Conservation (phyloP, 257 asterid genomes). For the Leptodermis oblonga region DNA sequence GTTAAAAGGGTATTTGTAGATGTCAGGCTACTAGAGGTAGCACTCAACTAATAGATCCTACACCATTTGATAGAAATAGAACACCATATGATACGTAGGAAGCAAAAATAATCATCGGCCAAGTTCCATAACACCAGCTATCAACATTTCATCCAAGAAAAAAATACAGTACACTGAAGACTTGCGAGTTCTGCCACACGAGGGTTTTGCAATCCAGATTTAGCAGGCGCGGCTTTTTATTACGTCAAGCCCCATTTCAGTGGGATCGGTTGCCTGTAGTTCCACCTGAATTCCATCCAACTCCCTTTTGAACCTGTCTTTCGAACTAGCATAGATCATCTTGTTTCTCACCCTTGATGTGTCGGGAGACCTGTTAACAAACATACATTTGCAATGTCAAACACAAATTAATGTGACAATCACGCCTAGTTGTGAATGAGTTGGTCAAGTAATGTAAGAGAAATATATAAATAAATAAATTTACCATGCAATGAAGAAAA, state of each 20-base stretch:
- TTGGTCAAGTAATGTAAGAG: neutral
- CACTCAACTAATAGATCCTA: constrained; percentile 24
- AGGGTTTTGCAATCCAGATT: constrained; percentile 21
- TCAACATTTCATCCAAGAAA: constrained; percentile 26
- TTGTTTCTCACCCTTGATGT: constrained; percentile 55
- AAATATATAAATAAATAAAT: too few species aligned
- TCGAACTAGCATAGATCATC: constrained; percentile 62
- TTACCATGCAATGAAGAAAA: constrained; percentile 66
- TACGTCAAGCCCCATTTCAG: constrained; percentile 68
- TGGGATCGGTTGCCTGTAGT: constrained; percentile 67
- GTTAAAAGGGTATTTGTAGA: constrained; percentile 15
- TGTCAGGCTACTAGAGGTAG: constrained; percentile 21
- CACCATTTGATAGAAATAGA: constrained; percentile 23
- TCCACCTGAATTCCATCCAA: constrained; percentile 56
- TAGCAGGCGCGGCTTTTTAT: constrained; percentile 54
- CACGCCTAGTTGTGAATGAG: neutral
- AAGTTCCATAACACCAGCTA: constrained; percentile 35
- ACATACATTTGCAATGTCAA: neutral
- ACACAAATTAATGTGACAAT: neutral
- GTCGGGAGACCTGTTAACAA: constrained; percentile 56
- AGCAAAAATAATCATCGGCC: constrained; percentile 33
- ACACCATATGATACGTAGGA: constrained; percentile 26
- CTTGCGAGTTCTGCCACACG: constrained; percentile 12
- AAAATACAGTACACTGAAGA: constrained; percentile 23
- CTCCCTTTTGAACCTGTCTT: constrained; percentile 56